Conservation (phyloP, 2,329 filamentous ascomycete genomes). For the Akanthomyces dipterigenus region DNA sequence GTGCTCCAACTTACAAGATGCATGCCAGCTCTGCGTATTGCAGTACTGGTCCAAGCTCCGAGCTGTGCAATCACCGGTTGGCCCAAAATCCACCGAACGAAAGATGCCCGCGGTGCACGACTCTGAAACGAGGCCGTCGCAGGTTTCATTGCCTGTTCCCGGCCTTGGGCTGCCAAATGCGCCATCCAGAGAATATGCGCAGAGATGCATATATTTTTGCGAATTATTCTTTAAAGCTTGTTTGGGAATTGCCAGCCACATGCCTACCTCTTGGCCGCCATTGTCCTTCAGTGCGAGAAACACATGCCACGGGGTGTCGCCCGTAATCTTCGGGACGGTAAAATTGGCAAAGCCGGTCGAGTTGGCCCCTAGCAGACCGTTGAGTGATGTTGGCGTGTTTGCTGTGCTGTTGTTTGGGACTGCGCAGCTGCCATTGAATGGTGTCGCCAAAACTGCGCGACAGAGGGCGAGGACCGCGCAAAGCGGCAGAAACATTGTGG, state of each 20-base stretch:
- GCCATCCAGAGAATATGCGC: not conserved
- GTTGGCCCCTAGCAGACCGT: not conserved
- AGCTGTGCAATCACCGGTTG: not conserved
- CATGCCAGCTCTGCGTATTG: not conserved
- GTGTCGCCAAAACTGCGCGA: not conserved
- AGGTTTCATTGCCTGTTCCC: not conserved
- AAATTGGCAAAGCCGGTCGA: not conserved
- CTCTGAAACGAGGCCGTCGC: not conserved
- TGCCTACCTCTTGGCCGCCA: not conserved
- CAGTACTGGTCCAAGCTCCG: not conserved
- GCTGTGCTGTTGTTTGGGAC: not conserved
- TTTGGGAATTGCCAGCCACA: not conserved
- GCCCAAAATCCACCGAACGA: not conserved
- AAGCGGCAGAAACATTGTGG: not conserved
- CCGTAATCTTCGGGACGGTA: not conserved
- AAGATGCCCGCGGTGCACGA: not conserved
- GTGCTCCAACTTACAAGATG: not conserved
- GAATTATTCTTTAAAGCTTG: not conserved
- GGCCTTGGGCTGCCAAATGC: not conserved
- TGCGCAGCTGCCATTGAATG: not conserved
- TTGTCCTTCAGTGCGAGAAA: not conserved
- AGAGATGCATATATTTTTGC: not conserved
- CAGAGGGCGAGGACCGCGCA: not conserved
- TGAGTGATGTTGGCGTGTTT: not conserved
- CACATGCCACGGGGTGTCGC: not conserved